phyloP scores from a whole-genome alignment of 1,284 basidiomycete genomes.

The Inonotus obliquus region DNA sequence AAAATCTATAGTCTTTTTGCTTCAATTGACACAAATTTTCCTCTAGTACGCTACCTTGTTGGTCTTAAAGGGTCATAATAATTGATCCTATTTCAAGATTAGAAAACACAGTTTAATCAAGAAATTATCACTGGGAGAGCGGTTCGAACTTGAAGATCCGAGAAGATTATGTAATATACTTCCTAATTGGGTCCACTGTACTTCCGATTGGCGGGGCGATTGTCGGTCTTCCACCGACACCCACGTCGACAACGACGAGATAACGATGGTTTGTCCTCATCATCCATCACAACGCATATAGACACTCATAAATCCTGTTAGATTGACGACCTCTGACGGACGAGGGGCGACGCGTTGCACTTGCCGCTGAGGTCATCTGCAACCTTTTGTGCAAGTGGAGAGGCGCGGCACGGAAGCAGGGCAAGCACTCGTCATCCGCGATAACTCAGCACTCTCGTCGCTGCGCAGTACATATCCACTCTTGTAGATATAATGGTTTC shows the following conservation, averaged over 20 bases:
- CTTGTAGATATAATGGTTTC: neutral
- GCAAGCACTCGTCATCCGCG: neutral
- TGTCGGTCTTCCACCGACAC: neutral
- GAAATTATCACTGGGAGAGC: too few relatives aligned
- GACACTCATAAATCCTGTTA: neutral
- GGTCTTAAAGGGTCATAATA: too few relatives aligned
- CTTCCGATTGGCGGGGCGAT: neutral
- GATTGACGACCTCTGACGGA: neutral
- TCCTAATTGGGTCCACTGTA: neutral
- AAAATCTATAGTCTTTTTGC: neutral
- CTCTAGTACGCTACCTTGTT: too few relatives aligned
- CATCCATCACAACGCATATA: neutral
- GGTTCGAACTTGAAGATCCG: neutral
- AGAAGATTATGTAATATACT: neutral
- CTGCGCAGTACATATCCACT: neutral
- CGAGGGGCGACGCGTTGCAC: neutral
- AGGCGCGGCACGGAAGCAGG: neutral
- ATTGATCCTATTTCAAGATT: too few relatives aligned
- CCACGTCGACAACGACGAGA: conserved; percentile 4
- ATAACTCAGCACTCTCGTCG: neutral
- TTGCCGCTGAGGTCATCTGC: conserved; percentile 1
- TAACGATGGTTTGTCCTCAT: neutral
- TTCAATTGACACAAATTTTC: neutral
- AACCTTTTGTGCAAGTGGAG: neutral
- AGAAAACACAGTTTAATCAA: too few relatives aligned